These are phyloP conservation scores for Phyllosticta capitalensis DNA, from an alignment of 2,329 filamentous ascomycete species.

Conservation along the genomic window DNA sequence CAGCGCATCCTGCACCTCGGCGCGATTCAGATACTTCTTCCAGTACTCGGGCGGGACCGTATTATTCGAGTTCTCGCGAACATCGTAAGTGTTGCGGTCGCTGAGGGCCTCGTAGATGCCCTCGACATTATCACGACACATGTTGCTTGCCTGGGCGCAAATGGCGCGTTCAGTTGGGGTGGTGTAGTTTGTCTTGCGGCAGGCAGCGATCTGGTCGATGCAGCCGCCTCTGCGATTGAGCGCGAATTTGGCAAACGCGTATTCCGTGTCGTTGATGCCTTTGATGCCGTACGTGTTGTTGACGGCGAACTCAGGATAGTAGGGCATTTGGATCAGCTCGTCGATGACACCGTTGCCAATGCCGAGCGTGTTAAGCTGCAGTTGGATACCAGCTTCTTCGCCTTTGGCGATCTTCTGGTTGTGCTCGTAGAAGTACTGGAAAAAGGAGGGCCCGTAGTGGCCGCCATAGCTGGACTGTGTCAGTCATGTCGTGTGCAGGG, in stretches of 20 bases:
- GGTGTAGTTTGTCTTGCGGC: slow-evolving; percentile 32
- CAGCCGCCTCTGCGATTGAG: slow-evolving; percentile 41
- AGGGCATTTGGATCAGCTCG: slow-evolving; percentile 36
- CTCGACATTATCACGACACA: slow-evolving; percentile 28
- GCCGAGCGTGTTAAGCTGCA: slow-evolving; percentile 45
- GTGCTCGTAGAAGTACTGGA: slow-evolving; percentile 48
- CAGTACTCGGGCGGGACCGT: slow-evolving; percentile 44
- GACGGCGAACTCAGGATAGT: slow-evolving; percentile 41
- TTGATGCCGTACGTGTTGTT: slow-evolving; percentile 48
- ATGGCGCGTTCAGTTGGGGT: not conserved
- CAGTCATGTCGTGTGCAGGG: not conserved
- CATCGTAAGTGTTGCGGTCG: slow-evolving; percentile 46
- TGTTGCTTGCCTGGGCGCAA: slow-evolving; percentile 21
- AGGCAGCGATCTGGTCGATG: slow-evolving; percentile 40
- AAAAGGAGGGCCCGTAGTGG: slow-evolving; percentile 46
- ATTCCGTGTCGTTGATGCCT: slow-evolving; percentile 37
- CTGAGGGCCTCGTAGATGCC: slow-evolving; percentile 19
- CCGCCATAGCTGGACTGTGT: slow-evolving; percentile 24
- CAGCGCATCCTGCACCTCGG: slow-evolving; percentile 47
- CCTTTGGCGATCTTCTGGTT: slow-evolving; percentile 44
- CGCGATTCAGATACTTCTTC: slow-evolving; percentile 54
- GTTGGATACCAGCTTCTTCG: slow-evolving; percentile 35
- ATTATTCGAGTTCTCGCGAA: slow-evolving; percentile 41
- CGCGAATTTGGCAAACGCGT: slow-evolving; percentile 34
- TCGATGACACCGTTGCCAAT: slow-evolving; percentile 48